These are phyloP conservation scores for Talaromyces rugulosus DNA, from an alignment of 2,329 filamentous ascomycete genomes.

Conservation along the genomic window DNA sequence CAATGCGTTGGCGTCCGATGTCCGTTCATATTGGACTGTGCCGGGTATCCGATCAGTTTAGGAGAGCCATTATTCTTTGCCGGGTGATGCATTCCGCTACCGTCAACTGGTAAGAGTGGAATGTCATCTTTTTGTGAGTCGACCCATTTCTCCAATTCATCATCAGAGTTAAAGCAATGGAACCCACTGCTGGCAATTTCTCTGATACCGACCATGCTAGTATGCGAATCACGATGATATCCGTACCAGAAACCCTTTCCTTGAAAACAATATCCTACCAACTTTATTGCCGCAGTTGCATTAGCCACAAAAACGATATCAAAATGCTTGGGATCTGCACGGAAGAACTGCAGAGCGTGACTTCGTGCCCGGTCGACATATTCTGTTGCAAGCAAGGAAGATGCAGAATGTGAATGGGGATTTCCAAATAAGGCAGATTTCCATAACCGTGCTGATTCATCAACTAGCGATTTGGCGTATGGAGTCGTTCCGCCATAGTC, in stretches of 20 bases:
- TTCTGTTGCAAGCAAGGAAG: conserved; percentile 71
- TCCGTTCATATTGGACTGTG: conserved; percentile 91
- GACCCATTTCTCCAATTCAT: conserved; percentile 63
- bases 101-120: conserved; percentile 22
- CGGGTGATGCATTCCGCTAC: conserved; percentile 8
- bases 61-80: conserved; percentile 16
- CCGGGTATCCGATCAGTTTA: conserved; percentile 72
- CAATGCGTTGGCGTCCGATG: conserved; percentile 68
- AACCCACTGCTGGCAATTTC: conserved; percentile 61
- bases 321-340: conserved; percentile 73
- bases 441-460: conserved; percentile 74
- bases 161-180: conserved; percentile 62
- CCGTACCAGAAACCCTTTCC: conserved; percentile 66
- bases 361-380: conserved; percentile 72
- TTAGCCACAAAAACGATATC: conserved; percentile 90
- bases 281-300: conserved; percentile 83
- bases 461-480: conserved; percentile 74
- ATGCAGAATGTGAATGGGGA: conserved; percentile 78
- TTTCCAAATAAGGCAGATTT: conserved; percentile 76
- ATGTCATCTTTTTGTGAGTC: neutral
- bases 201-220: conserved; percentile 76
- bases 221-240: conserved; percentile 82
- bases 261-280: conserved; percentile 74
- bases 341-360: conserved; percentile 69
- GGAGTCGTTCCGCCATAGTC: conserved; percentile 91